Base-by-base conservation (phyloP, 2,329 filamentous ascomycete genomes). In the Fusarium sulawesiense region DNA sequence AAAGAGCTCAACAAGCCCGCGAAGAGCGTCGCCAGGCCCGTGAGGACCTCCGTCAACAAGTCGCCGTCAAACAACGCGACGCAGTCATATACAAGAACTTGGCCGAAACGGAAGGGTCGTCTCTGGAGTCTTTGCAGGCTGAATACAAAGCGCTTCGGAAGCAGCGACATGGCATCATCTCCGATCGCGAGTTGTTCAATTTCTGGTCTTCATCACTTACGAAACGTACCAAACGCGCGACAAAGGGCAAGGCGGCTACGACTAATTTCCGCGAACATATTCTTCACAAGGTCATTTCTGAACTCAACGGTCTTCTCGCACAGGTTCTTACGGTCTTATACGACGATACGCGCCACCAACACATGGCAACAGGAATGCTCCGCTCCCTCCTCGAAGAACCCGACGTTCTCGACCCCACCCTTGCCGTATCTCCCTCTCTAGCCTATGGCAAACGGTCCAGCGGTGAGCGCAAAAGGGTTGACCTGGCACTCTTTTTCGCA, bases 401-500 rank as follows among this genome's bases (percentile, higher is more conserved):
- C 7, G 34, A 37, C 18, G 50, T 72, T 12, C 61, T 73, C 8
- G 55, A 63, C 29, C 47, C 20, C 1, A 63, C 29, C 3, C 64
- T 74, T 23, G 40, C 62, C 10, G 16, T 74, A 9, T 20, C 64
- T 20, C 11, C 46, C 20, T 69, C 68, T 1, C 50, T 74, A 1
- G 58, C 68, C 4, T 72, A 72, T 27, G 37, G 47, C 5, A 74
- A 75, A 42, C 67, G 63, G 2, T 74, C 72, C 1, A 42, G 66
- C 25, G 72, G 73, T 18, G 70, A 75, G 21, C 70, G 72, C 1
- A 73, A 74, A 32, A 66, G 64, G 1, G 18, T 74, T 34, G 68
- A 69, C 18, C 44, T 74, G 6, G 73, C 66, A 0, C 61, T 75
- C 20, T 73, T 73, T 48, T 75, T 75, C 23, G 66, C 73, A 27